Evolutionary conservation across 2,329 filamentous ascomycete genomes (phyloP), one percentile per base, ranked within the genome.

Genomic region (Gyromitra esculenta): DNA sequence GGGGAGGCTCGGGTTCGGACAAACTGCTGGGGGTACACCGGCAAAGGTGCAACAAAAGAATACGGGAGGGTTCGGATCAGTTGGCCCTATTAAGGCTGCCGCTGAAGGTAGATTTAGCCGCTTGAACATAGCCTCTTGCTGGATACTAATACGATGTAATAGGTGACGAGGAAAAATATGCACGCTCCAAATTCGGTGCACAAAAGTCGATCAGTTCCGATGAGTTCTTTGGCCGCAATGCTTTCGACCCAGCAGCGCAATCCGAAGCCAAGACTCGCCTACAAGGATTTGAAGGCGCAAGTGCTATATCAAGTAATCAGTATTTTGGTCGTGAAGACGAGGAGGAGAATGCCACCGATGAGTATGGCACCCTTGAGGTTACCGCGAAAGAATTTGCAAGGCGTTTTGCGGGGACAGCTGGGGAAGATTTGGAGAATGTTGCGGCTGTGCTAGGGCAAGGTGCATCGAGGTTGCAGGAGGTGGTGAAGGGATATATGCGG

Each of bases 161-260:
- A 90, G 89, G 89, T 78, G 93, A 97, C 74, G 90, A 91, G 70
- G 90, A 97, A 81, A 90, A 89, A 82, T 96, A 93, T 82, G 93
- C 94, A 5, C 92, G 92, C 81, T 86, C 89, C 82, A 97, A 97
- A 84, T 99, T 99, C 82, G 95, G 94, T 77, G 85, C 85, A 56
- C 96, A 99, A 84, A 98, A 98, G 87, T 92, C 92, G 81, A 99
- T 99, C 80, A 97, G 94, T 0, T 97, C 94, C 0, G 96, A 99
- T 83, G 96, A 99, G 83, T 99, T 97, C 87, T 99, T 99, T 83
- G 94, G 95, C 81, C 95, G 96, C 83, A 93, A 94, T 68, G 86
- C 88, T 71, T 98, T 91, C 84, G 94, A 99, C 83, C 90, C 94
- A 48, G 87, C 87, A 71, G 89, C 91, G 7, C 91, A 96, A 82